Evolutionary conservation across 495 filamentous ascomycete genomes (phyloP).

Genomic region (Chaetomium fimeti): DNA sequence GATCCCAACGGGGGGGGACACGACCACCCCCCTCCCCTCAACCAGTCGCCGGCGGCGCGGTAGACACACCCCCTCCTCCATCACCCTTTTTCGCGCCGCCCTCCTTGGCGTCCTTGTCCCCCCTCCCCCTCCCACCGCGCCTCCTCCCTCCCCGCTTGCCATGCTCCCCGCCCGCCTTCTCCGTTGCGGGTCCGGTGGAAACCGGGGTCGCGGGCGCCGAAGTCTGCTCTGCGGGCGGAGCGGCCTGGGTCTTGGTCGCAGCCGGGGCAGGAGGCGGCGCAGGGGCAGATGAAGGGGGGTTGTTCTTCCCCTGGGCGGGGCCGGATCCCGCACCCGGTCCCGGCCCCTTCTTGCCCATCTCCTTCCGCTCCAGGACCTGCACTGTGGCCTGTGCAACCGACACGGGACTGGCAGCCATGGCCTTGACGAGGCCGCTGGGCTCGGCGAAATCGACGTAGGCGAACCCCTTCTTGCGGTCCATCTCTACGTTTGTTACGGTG

Average conservation of each 20-base stretch:
- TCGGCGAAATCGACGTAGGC: conserved; percentile 84
- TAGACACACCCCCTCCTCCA: not conserved
- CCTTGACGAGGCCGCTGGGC: conserved; percentile 66
- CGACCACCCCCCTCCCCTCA: not conserved
- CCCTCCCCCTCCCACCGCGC: conserved; percentile 23
- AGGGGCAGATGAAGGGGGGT: conserved; percentile 9
- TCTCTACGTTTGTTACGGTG: conserved; percentile 71
- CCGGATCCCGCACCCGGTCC: not conserved
- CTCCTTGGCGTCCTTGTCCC: conserved; percentile 25
- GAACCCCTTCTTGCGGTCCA: conserved; percentile 90
- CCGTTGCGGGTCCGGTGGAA: conserved; percentile 13
- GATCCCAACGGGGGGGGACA: too few species aligned
- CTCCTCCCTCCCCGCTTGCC: conserved; percentile 31
- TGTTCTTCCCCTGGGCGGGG: conserved; percentile 16
- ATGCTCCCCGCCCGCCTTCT: conserved; percentile 22
- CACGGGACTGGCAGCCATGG: conserved; percentile 77
- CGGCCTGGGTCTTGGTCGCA: not conserved
- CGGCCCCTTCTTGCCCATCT: conserved; percentile 40
- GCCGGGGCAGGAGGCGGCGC: not conserved
- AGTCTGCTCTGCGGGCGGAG: not conserved
- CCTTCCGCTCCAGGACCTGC: conserved; percentile 80
- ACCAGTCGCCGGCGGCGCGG: not conserved
- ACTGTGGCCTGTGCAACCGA: conserved; percentile 80
- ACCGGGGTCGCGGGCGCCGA: conserved; percentile 4
- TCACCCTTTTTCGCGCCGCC: conserved; percentile 15